A percentile compares a stretch with the other conserved stretches of the same genome.
Conservation (phyloP, 1,139 yeast genomes). For the Sugiyamaella castrensis region DNA sequence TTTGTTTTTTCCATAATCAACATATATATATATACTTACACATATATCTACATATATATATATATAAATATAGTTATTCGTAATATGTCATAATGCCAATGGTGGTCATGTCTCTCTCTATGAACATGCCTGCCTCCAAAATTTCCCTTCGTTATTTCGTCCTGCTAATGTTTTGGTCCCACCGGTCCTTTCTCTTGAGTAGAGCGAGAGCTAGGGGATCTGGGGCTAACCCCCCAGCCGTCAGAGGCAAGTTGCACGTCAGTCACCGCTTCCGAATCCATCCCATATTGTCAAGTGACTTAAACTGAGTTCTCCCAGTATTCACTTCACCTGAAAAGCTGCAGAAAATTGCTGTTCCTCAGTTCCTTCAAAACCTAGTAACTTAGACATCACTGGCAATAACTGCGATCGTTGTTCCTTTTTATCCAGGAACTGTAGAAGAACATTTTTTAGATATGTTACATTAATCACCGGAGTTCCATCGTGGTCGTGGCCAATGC, state of each 20-base stretch:
- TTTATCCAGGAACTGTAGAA: conserved; percentile 85
- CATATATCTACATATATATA: neutral
- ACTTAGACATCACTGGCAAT: conserved; percentile 77
- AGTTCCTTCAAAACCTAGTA: conserved; percentile 61
- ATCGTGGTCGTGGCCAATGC: neutral
- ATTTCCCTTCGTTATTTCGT: no score
- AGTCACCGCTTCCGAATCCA: no score
- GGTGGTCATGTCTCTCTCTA: neutral
- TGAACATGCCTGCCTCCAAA: neutral
- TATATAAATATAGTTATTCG: no score
- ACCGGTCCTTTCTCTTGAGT: no score
- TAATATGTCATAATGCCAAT: no score
- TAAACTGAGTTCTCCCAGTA: no score
- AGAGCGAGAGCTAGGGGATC: no score
- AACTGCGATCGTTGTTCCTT: conserved; percentile 84
- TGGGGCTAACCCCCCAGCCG: no score
- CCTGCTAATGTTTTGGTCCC: no score
- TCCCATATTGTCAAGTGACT: no score
- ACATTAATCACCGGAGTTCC: conserved; percentile 41
- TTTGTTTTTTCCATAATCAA: neutral
- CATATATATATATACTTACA: conserved; percentile 5
- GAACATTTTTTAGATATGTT: conserved; percentile 81
- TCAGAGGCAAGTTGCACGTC: no score
- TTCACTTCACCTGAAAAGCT: conserved; percentile 44
- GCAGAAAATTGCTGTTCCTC: conserved; percentile 70